Evolutionary conservation across 371 early-diverging fungal species (phyloP).

Genomic region (Apophysomyces variabilis): DNA sequence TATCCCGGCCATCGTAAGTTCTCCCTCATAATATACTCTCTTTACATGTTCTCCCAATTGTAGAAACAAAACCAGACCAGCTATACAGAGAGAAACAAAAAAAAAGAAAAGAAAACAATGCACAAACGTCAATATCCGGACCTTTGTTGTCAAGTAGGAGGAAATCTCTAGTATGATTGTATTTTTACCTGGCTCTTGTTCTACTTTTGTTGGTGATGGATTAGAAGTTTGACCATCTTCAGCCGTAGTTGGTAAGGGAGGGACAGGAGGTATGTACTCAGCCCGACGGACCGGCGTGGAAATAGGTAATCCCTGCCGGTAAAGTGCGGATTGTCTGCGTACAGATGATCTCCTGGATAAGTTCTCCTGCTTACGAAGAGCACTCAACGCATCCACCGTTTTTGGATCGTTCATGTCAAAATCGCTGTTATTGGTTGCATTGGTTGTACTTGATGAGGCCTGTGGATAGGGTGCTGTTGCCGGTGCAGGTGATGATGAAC

Average conservation of each 20-base stretch:
- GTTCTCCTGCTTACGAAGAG: conserved; percentile 29
- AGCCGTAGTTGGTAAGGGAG: conserved; percentile 24
- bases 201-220: neutral
- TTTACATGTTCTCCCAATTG: conserved; percentile 56
- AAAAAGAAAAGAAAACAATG: too few species aligned
- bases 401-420: conserved; percentile 38
- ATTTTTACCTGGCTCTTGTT: conserved; percentile 9
- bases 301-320: conserved; percentile 9
- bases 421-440: conserved; percentile 19
- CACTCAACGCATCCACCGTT: conserved; percentile 33
- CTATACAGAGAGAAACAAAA: neutral
- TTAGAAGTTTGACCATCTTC: neutral
- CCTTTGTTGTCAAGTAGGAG: too few species aligned
- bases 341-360: conserved; percentile 36
- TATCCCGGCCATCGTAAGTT: conserved; percentile 41
- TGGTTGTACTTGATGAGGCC: conserved; percentile 2
- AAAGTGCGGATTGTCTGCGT: conserved; percentile 21
- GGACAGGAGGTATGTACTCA: conserved; percentile 39
- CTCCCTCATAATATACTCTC: conserved; percentile 42
- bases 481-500: neutral
- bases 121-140: too few species aligned
- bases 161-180: too few species aligned
- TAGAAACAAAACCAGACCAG: conserved; percentile 45
- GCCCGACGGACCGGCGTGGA: neutral
- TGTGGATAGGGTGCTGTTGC: neutral